Conservation (phyloP, 352 stramenopile species). For the Globisporangium orthogonon region DNA sequence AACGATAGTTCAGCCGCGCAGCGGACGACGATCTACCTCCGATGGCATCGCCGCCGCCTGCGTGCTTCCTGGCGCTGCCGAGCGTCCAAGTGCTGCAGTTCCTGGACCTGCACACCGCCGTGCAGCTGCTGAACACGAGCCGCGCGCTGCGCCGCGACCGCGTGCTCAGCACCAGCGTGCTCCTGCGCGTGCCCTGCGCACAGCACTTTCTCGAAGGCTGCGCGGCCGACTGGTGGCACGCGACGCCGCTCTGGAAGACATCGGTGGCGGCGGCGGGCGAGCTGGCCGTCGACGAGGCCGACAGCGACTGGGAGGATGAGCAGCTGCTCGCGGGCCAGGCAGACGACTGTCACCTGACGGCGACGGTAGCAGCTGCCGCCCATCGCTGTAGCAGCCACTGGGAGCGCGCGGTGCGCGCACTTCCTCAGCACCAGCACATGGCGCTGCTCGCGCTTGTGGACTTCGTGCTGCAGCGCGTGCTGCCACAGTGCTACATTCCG, state of each 20-base stretch:
- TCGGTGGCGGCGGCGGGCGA: constrained; percentile 14
- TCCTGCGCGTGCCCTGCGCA: constrained; percentile 38
- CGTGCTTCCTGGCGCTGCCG: constrained; percentile 32
- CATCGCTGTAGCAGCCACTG: constrained; percentile 8
- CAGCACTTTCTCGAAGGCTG: constrained; percentile 52
- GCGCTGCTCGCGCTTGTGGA: constrained; percentile 41
- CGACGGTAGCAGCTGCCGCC: neutral
- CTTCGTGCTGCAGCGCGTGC: constrained; percentile 40
- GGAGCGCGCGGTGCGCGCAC: constrained; percentile 29
- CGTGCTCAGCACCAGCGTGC: constrained; percentile 32
- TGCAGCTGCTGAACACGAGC: constrained; percentile 42
- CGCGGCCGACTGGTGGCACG: constrained; percentile 47
- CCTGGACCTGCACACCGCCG: constrained; percentile 34
- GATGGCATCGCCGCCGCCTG: neutral
- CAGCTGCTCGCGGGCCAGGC: constrained; percentile 17
- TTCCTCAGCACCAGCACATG: constrained; percentile 43
- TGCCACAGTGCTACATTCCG: constrained; percentile 53
- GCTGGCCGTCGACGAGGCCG: constrained; percentile 21
- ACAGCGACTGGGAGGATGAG: constrained; percentile 46
- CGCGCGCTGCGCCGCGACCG: constrained; percentile 30
- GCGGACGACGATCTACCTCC: too few relatives aligned
- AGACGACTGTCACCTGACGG: constrained; percentile 29
- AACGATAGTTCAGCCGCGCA: too few relatives aligned
- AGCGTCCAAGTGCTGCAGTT: constrained; percentile 36
- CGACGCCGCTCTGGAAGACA: constrained; percentile 33